These are phyloP conservation scores for Ascocoryne sarcoides DNA, from an alignment of 2,329 filamentous ascomycete species.

Conservation along the genomic window DNA sequence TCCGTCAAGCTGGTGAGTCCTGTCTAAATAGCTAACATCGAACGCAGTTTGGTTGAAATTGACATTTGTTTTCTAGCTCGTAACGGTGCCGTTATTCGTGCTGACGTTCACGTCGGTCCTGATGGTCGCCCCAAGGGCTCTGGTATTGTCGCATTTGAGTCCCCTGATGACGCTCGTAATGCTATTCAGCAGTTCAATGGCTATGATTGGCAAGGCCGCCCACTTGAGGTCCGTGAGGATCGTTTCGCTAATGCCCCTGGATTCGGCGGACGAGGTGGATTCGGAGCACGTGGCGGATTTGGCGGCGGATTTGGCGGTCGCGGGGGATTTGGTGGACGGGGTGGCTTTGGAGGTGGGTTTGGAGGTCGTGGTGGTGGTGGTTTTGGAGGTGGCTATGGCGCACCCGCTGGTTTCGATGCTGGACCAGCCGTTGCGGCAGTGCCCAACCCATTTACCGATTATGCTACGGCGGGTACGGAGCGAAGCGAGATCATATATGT, in stretches of 20 bases:
- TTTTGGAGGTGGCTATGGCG: constrained; percentile 29
- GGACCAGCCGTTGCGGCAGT: constrained; percentile 41
- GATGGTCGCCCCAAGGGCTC: constrained; percentile 94
- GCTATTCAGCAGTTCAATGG: constrained; percentile 97
- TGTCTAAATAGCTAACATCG: constrained; percentile 20
- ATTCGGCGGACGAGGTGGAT: constrained; percentile 35
- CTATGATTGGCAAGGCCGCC: constrained; percentile 94
- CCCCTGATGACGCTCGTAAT: constrained; percentile 85
- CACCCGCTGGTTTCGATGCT: constrained; percentile 24
- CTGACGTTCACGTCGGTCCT: constrained; percentile 86
- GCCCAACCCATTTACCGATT: constrained; percentile 91
- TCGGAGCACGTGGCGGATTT: constrained; percentile 38
- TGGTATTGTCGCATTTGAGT: constrained; percentile 94
- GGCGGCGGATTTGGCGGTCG: constrained; percentile 48
- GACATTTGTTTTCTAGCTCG: constrained; percentile 36
- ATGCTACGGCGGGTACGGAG: constrained; percentile 78
- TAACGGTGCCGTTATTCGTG: constrained; percentile 77
- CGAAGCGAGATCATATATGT: constrained; percentile 83
- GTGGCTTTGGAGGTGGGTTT: constrained; percentile 19
- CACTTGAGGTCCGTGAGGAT: constrained; percentile 91
- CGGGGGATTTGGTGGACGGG: constrained; percentile 33
- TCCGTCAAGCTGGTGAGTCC: constrained; percentile 88
- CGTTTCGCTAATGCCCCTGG: constrained; percentile 64
- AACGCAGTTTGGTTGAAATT: constrained; percentile 17
- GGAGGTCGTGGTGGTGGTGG: constrained; percentile 29